phyloP scores from a whole-genome alignment of 2,329 filamentous ascomycete species.

The Aspergillus viridinutans region DNA sequence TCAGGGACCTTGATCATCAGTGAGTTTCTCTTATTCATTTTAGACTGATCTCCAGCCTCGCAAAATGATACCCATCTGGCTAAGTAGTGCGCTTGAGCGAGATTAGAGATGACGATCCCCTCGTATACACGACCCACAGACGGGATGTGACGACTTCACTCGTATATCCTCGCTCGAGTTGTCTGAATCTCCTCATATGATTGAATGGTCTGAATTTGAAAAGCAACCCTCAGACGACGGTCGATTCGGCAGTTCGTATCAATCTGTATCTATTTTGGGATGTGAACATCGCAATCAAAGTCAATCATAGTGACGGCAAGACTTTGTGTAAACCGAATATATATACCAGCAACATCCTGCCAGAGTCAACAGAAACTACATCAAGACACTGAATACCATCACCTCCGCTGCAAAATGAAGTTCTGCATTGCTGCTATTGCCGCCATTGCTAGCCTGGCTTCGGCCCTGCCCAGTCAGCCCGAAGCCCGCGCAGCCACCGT shows the following conservation, averaged over 20 bases:
- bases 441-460: neutral
- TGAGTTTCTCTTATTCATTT: neutral
- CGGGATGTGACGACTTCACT: neutral
- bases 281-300: neutral
- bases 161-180: neutral
- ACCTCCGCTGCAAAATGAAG: conserved; percentile 1
- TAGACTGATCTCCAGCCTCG: neutral
- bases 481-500: conserved; percentile 1
- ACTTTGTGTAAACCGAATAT: neutral
- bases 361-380: neutral
- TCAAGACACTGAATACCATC: neutral
- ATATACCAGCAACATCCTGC: neutral
- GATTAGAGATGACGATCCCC: neutral
- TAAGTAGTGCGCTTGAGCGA: neutral
- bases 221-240: neutral
- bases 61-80: neutral
- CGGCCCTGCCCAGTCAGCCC: neutral
- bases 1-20: neutral
- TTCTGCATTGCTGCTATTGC: neutral
- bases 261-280: neutral
- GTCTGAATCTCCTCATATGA: neutral
- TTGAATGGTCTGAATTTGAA: neutral
- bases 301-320: neutral
- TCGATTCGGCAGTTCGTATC: neutral
- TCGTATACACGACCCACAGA: neutral